A percentile compares a stretch with the other conserved stretches of the same genome.
Evolutionary conservation across 495 filamentous ascomycete genomes (phyloP).

Genomic region (Glonium stellatum): DNA sequence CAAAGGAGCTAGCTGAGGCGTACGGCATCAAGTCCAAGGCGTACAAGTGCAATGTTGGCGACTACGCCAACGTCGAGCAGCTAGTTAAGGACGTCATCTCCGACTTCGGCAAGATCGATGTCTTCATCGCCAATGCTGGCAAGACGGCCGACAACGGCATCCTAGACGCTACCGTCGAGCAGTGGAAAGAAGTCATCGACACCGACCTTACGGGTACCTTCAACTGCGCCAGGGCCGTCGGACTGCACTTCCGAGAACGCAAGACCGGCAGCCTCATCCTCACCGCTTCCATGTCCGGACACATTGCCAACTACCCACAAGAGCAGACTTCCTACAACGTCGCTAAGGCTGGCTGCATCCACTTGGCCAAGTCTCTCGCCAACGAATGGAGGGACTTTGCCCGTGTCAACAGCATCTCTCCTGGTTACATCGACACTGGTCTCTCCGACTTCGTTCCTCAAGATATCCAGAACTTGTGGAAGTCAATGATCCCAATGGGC

Average conservation of each 20-base stretch:
- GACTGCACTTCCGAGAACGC: conserved; percentile 59
- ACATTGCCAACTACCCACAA: conserved; percentile 85
- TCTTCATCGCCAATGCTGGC: conserved; percentile 64
- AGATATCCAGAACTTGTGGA: conserved; percentile 68
- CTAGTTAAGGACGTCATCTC: conserved; percentile 49
- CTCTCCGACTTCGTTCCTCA: conserved; percentile 66
- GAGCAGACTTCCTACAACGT: conserved; percentile 81
- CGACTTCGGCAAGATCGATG: conserved; percentile 60
- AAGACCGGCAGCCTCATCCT: conserved; percentile 70
- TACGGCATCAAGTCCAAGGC: conserved; percentile 63
- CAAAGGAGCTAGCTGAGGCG: conserved; percentile 48
- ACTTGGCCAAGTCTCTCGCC: conserved; percentile 71
- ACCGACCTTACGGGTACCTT: conserved; percentile 78
- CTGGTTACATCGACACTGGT: conserved; percentile 82
- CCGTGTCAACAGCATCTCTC: conserved; percentile 72
- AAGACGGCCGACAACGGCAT: conserved; percentile 56
- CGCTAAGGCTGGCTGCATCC: conserved; percentile 77
- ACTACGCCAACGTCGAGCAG: conserved; percentile 46
- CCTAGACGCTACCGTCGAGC: conserved; percentile 56
- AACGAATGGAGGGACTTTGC: conserved; percentile 86
- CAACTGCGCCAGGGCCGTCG: conserved; percentile 74
- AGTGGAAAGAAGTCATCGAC: conserved; percentile 62
- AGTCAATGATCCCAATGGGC: conserved; percentile 80
- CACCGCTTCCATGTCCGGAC: conserved; percentile 75
- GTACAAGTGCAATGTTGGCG: conserved; percentile 53